A percentile compares a stretch with the other conserved stretches of the same genome.
These are phyloP conservation scores for Beauveria scarabaeidicola DNA, from an alignment of 2,329 filamentous ascomycete species.

Conservation along the genomic window DNA sequence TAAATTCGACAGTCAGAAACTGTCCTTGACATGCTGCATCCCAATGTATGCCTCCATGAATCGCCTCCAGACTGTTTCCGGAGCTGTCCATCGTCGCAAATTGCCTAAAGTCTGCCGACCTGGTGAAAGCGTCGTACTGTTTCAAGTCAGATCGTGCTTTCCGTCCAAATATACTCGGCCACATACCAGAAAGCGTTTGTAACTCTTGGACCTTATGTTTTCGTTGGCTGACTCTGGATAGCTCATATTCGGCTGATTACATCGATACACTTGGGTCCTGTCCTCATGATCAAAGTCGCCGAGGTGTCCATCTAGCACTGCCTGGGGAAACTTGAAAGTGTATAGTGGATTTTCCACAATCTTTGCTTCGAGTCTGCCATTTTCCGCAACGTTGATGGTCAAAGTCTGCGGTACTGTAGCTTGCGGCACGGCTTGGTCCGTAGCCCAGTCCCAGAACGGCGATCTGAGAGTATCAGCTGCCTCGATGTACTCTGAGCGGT, in stretches of 20 bases:
- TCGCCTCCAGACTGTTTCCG: constrained; percentile 33
- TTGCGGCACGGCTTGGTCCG: constrained; percentile 32
- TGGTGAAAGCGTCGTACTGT: constrained; percentile 35
- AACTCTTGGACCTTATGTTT: constrained; percentile 22
- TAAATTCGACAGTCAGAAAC: constrained; percentile 31
- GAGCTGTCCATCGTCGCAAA: constrained; percentile 26
- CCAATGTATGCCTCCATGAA: constrained; percentile 36
- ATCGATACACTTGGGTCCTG: constrained; percentile 32
- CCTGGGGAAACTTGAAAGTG: constrained; percentile 39
- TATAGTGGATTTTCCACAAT: constrained; percentile 44
- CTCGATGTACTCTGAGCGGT: constrained; percentile 28
- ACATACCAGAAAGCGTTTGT: constrained; percentile 35
- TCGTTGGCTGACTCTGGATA: constrained; percentile 33
- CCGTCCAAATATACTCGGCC: background rate
- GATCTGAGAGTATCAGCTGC: constrained; percentile 39
- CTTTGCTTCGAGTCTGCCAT: constrained; percentile 20
- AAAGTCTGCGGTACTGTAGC: constrained; percentile 28
- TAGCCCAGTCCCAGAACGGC: constrained; percentile 49
- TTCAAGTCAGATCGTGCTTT: constrained; percentile 9
- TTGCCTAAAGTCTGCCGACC: constrained; percentile 25
- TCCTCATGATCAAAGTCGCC: constrained; percentile 23
- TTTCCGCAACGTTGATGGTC: constrained; percentile 33
- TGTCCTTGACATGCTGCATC: constrained; percentile 32
- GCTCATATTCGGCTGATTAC: constrained; percentile 23
- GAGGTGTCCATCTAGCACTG: constrained; percentile 29